Evolutionary conservation across 208 protist species (phyloP).

Genomic region (Wallacemonas sp.): DNA sequence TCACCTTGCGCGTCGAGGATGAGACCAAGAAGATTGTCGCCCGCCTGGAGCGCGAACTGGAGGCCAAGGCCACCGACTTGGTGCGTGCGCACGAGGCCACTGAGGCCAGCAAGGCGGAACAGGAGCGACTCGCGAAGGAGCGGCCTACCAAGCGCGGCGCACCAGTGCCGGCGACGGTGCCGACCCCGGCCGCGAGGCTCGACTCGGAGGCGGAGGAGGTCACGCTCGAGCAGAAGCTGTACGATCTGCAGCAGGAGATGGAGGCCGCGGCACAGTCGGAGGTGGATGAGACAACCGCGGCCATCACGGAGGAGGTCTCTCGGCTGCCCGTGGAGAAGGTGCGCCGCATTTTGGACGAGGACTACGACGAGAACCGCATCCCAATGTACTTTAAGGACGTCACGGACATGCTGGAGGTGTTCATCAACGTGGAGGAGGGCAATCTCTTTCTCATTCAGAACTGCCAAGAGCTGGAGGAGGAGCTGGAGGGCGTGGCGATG

Average conservation of each 20-base stretch:
- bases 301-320: conserved; percentile 50
- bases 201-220: conserved; percentile 31
- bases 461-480: conserved; percentile 94
- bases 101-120: conserved; percentile 17
- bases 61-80: conserved; percentile 31
- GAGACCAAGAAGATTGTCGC: conserved; percentile 54
- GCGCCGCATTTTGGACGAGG: conserved; percentile 49
- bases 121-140: conserved; percentile 23
- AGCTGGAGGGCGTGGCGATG: conserved; percentile 90
- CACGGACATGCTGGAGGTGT: conserved; percentile 94
- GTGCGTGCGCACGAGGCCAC: conserved; percentile 19
- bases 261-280: conserved; percentile 49
- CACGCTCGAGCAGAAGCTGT: conserved; percentile 57
- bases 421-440: conserved; percentile 95
- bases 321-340: conserved; percentile 63
- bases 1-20: conserved; percentile 66
- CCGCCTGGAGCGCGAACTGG: conserved; percentile 55
- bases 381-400: conserved; percentile 93
- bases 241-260: conserved; percentile 55
- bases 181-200: conserved; percentile 17
- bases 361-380: conserved; percentile 73
- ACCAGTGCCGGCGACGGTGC: background rate
- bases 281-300: conserved; percentile 35
- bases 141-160: background rate
- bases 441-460: conserved; percentile 98